phyloP scores from a whole-genome alignment of 768 basidiomycete species.

The Pulveroboletus sp. region DNA sequence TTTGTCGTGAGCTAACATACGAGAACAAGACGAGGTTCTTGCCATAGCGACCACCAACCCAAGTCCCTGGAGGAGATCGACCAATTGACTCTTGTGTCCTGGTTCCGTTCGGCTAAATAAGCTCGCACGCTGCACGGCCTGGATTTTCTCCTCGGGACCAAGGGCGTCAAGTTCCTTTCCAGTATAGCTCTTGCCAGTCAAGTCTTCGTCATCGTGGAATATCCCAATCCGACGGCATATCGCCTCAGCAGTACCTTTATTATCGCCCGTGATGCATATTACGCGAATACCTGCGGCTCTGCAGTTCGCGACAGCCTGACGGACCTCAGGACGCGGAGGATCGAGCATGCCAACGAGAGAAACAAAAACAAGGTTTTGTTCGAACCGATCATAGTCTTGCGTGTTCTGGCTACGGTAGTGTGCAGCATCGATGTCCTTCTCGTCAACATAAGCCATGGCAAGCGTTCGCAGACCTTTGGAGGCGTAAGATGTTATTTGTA shows the following conservation, averaged over 20 bases:
- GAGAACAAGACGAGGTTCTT: constrained; percentile 16
- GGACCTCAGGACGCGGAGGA: constrained; percentile 93
- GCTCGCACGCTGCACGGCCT: constrained; percentile 82
- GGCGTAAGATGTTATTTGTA: constrained; percentile 70
- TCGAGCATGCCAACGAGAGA: constrained; percentile 97
- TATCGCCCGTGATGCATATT: constrained; percentile 97
- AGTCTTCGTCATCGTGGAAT: constrained; percentile 79
- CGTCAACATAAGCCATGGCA: constrained; percentile 83
- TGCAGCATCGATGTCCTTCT: constrained; percentile 66
- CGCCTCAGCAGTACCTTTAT: constrained; percentile 95
- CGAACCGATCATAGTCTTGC: constrained; percentile 84
- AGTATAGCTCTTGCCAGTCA: constrained; percentile 94
- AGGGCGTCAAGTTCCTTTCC: constrained; percentile 88
- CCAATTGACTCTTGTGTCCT: constrained; percentile 89
- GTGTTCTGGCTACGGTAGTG: constrained; percentile 81
- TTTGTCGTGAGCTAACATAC: constrained; percentile 7
- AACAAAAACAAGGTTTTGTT: constrained; percentile 89
- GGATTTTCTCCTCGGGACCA: constrained; percentile 72
- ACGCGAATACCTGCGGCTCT: constrained; percentile 91
- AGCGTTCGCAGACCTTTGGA: constrained; percentile 83
- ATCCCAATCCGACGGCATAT: constrained; percentile 97
- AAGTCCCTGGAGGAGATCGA: constrained; percentile 87
- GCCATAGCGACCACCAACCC: constrained; percentile 97
- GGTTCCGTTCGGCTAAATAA: constrained; percentile 95
- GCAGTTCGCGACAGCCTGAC: constrained; percentile 83